A percentile compares a stretch with the other conserved stretches of the same genome.
These are phyloP conservation scores for Lentinula boryana DNA, from an alignment of 768 basidiomycete species.

Conservation along the genomic window DNA sequence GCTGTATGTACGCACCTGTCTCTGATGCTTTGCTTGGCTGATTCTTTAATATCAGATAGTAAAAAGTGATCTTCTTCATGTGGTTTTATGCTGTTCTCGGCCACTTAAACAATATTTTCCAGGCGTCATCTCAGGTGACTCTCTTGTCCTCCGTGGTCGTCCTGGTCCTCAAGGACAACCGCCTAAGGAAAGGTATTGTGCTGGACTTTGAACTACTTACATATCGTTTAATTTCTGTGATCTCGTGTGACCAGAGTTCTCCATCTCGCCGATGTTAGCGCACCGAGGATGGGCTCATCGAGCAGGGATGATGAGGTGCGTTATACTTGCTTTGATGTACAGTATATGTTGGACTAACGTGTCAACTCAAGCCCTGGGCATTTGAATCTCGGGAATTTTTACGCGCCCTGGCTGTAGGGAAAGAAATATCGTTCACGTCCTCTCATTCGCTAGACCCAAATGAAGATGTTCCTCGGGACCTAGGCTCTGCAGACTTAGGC, in stretches of 20 bases:
- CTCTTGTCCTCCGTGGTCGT: conserved; percentile 75
- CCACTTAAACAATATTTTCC: not conserved
- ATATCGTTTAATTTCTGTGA: not conserved
- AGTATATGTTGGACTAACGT: not conserved
- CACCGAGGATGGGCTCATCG: conserved; percentile 80
- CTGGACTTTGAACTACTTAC: conserved; percentile 22
- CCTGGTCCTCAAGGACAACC: conserved; percentile 79
- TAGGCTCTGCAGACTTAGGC: conserved; percentile 69
- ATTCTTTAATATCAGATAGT: conserved; percentile 35
- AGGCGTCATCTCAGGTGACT: conserved; percentile 91
- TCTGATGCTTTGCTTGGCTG: not conserved
- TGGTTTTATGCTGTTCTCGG: not conserved
- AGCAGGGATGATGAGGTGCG: conserved; percentile 84
- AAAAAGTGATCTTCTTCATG: conserved; percentile 38
- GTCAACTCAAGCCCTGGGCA: conserved; percentile 64
- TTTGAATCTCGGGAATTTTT: conserved; percentile 93
- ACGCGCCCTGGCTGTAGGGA: conserved; percentile 80
- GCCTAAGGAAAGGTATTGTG: conserved; percentile 70
- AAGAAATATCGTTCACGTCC: conserved; percentile 81
- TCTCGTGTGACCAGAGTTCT: conserved; percentile 51
- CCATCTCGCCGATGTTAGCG: conserved; percentile 81
- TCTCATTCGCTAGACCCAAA: conserved; percentile 73
- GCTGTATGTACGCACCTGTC: conserved; percentile 44
- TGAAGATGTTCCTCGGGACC: conserved; percentile 73
- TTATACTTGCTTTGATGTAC: not conserved